phyloP scores from a whole-genome alignment of 768 basidiomycete species.

The Kwoniella botswanensis region DNA sequence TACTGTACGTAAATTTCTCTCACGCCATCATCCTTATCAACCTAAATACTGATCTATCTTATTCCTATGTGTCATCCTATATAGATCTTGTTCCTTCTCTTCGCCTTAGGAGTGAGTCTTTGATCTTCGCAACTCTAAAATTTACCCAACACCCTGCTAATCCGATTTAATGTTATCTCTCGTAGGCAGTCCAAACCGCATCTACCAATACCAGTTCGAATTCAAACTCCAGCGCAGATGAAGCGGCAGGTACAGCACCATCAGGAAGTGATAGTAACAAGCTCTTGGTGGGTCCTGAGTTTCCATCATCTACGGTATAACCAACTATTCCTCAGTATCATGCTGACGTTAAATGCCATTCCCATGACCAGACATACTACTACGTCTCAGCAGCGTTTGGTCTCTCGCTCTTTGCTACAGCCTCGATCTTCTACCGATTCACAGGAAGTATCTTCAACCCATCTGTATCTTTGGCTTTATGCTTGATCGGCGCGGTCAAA shows the following conservation, averaged over 20 bases:
- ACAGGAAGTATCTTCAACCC: slow-evolving; percentile 56
- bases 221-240: neutral
- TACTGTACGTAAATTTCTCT: slow-evolving; percentile 24
- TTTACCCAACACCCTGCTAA: too few species aligned
- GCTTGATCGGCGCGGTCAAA: slow-evolving; percentile 48
- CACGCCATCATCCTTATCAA: neutral
- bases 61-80: neutral
- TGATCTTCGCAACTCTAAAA: neutral
- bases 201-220: slow-evolving; percentile 34
- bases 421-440: slow-evolving; percentile 55
- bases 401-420: slow-evolving; percentile 47
- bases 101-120: slow-evolving; percentile 43
- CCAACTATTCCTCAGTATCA: neutral
- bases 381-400: slow-evolving; percentile 51
- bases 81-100: slow-evolving; percentile 50
- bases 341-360: too few species aligned
- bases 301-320: neutral
- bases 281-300: slow-evolving; percentile 15
- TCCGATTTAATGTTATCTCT: neutral
- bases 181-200: slow-evolving; percentile 45
- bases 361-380: slow-evolving; percentile 45
- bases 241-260: slow-evolving; percentile 6
- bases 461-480: slow-evolving; percentile 51
- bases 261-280: slow-evolving; percentile 21
- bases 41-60: neutral